Evolutionary conservation across 768 basidiomycete species (phyloP).

Genomic region (Lentinula sp.): DNA sequence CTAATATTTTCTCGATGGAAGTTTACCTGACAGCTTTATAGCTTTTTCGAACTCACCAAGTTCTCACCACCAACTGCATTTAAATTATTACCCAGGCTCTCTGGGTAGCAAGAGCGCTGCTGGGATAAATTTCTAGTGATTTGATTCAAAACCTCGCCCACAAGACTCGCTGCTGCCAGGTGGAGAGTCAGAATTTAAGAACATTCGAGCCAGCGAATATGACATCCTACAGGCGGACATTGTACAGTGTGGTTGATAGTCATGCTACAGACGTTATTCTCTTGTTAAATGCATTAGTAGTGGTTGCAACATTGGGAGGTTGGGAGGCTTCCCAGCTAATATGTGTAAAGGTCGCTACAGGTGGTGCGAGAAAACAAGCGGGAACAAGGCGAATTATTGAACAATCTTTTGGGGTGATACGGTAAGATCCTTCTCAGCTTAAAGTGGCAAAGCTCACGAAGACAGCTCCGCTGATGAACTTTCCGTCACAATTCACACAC

Average conservation of each 20-base stretch:
- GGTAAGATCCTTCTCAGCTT: background rate
- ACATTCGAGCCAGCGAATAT: no score
- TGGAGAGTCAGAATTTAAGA: no score
- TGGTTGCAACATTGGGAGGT: no score
- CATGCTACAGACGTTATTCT: no score
- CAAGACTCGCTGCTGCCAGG: background rate
- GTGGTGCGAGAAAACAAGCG: background rate
- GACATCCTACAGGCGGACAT: no score
- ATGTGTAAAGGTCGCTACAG: no score
- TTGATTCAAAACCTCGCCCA: background rate
- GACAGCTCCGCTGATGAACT: background rate
- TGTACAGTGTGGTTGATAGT: no score
- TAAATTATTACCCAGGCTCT: background rate
- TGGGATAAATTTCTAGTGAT: background rate
- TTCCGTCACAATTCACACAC: background rate
- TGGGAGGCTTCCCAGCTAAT: no score
- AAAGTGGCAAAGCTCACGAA: background rate
- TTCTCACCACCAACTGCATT: background rate
- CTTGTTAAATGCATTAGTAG: no score
- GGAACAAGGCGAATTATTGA: background rate
- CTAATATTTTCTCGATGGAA: background rate
- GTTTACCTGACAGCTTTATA: background rate
- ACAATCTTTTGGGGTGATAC: background rate
- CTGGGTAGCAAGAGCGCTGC: background rate
- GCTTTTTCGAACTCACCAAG: no score